A percentile compares a stretch with the other conserved stretches of the same genome.
phyloP scores from a whole-genome alignment of 2,329 filamentous ascomycete species.

The Trichoderma koningii region DNA sequence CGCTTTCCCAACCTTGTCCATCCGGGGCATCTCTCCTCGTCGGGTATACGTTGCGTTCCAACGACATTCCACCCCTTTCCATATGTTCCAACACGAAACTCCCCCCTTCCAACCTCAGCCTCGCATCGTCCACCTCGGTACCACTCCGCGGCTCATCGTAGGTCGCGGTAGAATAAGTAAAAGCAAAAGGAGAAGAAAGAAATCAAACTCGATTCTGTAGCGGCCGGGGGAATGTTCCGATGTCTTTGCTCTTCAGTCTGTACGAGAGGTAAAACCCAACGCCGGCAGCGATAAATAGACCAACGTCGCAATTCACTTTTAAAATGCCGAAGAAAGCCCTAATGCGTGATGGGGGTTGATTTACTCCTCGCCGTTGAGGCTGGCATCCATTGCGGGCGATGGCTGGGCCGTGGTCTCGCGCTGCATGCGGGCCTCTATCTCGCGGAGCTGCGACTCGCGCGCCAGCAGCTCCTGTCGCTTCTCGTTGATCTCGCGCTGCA shows the following conservation, averaged over 20 bases:
- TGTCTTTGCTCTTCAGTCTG: conserved; percentile 48
- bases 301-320: conserved; percentile 46
- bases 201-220: conserved; percentile 43
- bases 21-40: conserved; percentile 29
- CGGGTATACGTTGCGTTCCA: conserved; percentile 31
- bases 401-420: conserved; percentile 68
- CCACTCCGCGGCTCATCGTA: conserved; percentile 28
- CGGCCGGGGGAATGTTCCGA: conserved; percentile 46
- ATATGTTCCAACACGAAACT: conserved; percentile 29
- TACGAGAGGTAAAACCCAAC: conserved; percentile 49
- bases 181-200: conserved; percentile 37
- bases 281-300: conserved; percentile 51
- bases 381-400: conserved; percentile 50
- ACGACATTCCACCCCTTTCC: conserved; percentile 24
- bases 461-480: conserved; percentile 98
- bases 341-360: conserved; percentile 35
- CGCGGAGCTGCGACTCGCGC: conserved; percentile 95
- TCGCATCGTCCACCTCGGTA: conserved; percentile 38
- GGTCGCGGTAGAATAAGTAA: conserved; percentile 33
- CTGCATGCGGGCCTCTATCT: conserved; percentile 97
- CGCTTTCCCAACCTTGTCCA: conserved; percentile 25
- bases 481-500: conserved; percentile 99
- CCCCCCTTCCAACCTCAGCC: conserved; percentile 33
- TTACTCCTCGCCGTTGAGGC: conserved; percentile 60
- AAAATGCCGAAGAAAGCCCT: conserved; percentile 40